These are phyloP conservation scores for Alternaria ethzedia DNA, from an alignment of 2,329 filamentous ascomycete genomes.

Conservation along the genomic window DNA sequence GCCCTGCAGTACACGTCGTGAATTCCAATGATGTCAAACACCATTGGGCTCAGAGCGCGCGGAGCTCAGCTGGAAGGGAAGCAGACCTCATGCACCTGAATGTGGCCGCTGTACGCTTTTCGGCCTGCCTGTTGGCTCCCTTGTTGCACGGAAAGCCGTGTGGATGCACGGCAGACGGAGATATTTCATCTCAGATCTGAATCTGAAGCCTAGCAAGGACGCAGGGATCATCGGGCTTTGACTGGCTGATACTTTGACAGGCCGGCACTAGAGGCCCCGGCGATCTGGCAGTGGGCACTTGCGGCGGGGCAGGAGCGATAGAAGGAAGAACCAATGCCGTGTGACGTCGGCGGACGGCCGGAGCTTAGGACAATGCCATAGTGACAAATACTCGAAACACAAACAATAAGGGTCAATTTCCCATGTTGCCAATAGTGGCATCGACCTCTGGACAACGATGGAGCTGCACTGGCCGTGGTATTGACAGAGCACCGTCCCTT, in stretches of 20 bases:
- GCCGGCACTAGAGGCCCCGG: conserved; percentile 6
- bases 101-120: neutral
- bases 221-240: neutral
- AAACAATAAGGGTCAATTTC: neutral
- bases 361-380: neutral
- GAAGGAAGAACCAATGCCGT: conserved; percentile 2
- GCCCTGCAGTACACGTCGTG: neutral
- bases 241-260: conserved; percentile 2
- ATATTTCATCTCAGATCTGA: conserved; percentile 8
- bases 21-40: neutral
- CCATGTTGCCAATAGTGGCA: conserved; percentile 1
- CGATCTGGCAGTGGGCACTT: conserved; percentile 9
- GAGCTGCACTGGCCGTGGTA: neutral
- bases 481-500: neutral
- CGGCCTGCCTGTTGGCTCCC: neutral
- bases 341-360: conserved; percentile 13
- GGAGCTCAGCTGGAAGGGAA: neutral
- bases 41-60: neutral
- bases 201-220: neutral
- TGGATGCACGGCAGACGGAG: conserved; percentile 6
- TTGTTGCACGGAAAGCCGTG: neutral
- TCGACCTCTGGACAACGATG: neutral
- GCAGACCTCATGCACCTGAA: neutral
- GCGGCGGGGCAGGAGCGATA: conserved; percentile 8
- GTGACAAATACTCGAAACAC: conserved; percentile 11